Conservation (phyloP, 192 early-diverging fungal species). For the Linnemannia zychae region DNA sequence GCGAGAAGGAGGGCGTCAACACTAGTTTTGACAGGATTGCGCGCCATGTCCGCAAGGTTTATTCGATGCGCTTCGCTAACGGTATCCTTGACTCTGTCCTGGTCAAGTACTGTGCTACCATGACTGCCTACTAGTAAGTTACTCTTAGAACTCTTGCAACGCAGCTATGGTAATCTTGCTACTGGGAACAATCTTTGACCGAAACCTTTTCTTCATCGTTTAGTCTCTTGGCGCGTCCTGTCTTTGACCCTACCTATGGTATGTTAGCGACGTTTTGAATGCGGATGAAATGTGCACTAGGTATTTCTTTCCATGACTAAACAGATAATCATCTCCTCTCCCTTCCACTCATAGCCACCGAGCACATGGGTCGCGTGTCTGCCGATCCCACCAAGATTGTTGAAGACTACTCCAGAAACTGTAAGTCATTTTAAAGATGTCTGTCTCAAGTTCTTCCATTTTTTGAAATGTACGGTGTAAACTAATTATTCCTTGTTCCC, state of each 20-base stretch:
- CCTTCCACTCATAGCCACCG: constrained; percentile 56
- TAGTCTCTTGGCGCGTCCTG: constrained; percentile 71
- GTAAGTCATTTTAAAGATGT: constrained; percentile 46
- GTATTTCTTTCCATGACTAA: neutral
- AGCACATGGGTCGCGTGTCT: constrained; percentile 64
- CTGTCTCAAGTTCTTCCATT: too few relatives aligned
- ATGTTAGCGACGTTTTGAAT: constrained; percentile 3
- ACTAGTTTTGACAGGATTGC: constrained; percentile 71
- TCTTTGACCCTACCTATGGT: constrained; percentile 72
- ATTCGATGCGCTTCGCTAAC: constrained; percentile 70
- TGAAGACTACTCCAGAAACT: constrained; percentile 72
- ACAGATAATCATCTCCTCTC: neutral
- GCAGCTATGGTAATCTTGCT: neutral
- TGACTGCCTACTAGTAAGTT: constrained; percentile 76
- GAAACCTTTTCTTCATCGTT: constrained; percentile 71
- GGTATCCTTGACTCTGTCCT: constrained; percentile 75
- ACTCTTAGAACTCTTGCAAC: neutral
- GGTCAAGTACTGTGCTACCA: constrained; percentile 76
- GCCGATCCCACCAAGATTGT: constrained; percentile 71
- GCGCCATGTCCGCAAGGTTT: constrained; percentile 69
- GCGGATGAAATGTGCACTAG: neutral
- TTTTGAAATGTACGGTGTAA: neutral
- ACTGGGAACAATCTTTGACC: too few relatives aligned
- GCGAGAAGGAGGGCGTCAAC: constrained; percentile 79
- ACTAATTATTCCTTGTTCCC: neutral